Evolutionary conservation across 1,284 basidiomycete species (phyloP).

Genomic region (Amylostereum areolatum): DNA sequence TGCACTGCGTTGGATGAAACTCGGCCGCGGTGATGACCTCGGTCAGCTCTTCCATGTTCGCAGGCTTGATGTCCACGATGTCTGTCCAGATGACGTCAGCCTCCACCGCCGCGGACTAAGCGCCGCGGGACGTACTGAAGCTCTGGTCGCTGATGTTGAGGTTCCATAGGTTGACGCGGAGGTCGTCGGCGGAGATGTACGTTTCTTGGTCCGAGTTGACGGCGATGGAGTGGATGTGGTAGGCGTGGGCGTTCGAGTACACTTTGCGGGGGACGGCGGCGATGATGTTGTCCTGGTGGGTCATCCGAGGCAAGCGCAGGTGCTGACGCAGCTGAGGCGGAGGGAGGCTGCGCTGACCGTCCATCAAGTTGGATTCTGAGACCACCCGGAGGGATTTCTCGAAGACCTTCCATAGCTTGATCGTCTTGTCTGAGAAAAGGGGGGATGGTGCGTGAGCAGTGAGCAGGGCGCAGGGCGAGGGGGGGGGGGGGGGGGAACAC

Average conservation of each 20-base stretch:
- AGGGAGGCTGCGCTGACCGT: slow-evolving; percentile 64
- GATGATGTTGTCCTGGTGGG: slow-evolving; percentile 95
- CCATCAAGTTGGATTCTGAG: slow-evolving; percentile 92
- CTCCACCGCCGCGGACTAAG: not conserved
- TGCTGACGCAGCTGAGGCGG: slow-evolving; percentile 51
- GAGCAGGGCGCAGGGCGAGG: slow-evolving; percentile 1
- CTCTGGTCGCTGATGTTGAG: slow-evolving; percentile 98
- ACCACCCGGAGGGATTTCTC: slow-evolving; percentile 97
- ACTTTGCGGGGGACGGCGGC: slow-evolving; percentile 98
- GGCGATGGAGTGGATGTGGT: slow-evolving; percentile 99
- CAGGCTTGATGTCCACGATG: slow-evolving; percentile 99
- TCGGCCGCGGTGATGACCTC: slow-evolving; percentile 99
- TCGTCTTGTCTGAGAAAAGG: slow-evolving; percentile 84
- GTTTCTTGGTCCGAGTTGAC: slow-evolving; percentile 99
- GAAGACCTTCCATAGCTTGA: slow-evolving; percentile 99
- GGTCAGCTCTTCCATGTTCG: slow-evolving; percentile 99
- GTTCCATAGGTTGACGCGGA: slow-evolving; percentile 98
- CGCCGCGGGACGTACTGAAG: slow-evolving; percentile 88
- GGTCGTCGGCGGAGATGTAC: slow-evolving; percentile 97
- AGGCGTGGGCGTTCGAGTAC: slow-evolving; percentile 98
- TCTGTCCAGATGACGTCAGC: slow-evolving; percentile 52
- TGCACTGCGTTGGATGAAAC: slow-evolving; percentile 97
- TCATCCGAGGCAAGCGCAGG: slow-evolving; percentile 84
- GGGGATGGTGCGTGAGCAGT: not conserved
- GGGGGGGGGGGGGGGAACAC: slow-evolving; percentile 15